phyloP scores from a whole-genome alignment of 192 early-diverging fungal genomes.

The Gaertneriomyces sp. region DNA sequence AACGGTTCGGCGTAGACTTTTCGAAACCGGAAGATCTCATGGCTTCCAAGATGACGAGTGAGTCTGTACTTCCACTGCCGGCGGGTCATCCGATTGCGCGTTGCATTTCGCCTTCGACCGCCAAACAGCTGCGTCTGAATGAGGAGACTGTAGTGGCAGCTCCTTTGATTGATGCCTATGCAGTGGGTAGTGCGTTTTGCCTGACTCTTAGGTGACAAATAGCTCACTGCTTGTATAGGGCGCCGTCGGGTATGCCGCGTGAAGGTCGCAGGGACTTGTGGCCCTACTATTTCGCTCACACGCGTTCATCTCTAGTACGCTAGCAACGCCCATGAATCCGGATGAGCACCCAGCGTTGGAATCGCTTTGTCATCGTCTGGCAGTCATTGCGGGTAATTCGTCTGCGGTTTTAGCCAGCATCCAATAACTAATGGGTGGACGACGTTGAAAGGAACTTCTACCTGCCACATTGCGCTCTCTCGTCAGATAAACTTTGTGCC shows the following conservation, averaged over 20 bases:
- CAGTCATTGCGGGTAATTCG: slow-evolving; percentile 59
- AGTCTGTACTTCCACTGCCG: neutral
- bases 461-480: slow-evolving; percentile 64
- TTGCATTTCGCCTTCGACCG: slow-evolving; percentile 50
- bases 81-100: slow-evolving; percentile 53
- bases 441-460: slow-evolving; percentile 48
- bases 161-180: slow-evolving; percentile 73
- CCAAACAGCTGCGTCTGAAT: slow-evolving; percentile 52
- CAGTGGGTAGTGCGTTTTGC: slow-evolving; percentile 20
- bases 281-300: too few relatives aligned
- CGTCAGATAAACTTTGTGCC: slow-evolving; percentile 51
- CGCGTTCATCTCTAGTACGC: too few relatives aligned
- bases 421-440: too few relatives aligned
- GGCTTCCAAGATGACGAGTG: too few relatives aligned
- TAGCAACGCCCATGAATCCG: too few relatives aligned
- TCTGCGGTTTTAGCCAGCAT: neutral
- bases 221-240: slow-evolving; percentile 3
- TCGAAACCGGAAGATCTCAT: too few relatives aligned
- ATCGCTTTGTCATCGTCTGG: slow-evolving; percentile 30
- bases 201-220: neutral
- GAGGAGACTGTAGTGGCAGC: slow-evolving; percentile 56
- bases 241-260: slow-evolving; percentile 13
- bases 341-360: too few relatives aligned
- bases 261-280: neutral
- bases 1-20: slow-evolving; percentile 44